Base-by-base conservation (phyloP, 2,329 filamentous ascomycete genomes). In the Ilyonectria destructans region DNA sequence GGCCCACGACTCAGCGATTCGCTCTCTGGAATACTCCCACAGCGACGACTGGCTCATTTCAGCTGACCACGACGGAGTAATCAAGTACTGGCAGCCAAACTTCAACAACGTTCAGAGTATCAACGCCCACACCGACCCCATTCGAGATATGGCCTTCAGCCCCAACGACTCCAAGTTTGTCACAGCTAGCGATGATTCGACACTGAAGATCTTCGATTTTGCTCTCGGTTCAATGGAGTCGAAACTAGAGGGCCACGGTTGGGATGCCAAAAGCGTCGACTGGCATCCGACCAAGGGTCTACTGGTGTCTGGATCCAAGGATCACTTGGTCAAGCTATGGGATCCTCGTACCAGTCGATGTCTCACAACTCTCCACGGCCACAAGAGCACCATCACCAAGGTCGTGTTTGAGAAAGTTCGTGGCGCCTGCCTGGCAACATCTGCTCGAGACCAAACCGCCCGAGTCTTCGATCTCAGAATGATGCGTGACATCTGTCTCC, bases 51-150 rank as follows among this genome's bases (percentile, higher is more conserved):
- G 96, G 96, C 87, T 99, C 13, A 89, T 99, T 61, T 98, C 96
- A 8, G 95, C 94, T 60, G 96, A 98, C 79, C 95, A 98, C 80
- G 95, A 96, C 74, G 96, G 96, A 64, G 89, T 96, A 70, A 92
- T 99, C 82, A 98, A 98, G 84, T 99, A 99, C 83, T 98, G 96
- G 94, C 95, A 98, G 81, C 94, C 96, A 35, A 99, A 98, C 80
- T 98, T 99, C 85, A 98, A 99, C 86, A 98, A 98, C 77, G 95
- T 98, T 67, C 94, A 98, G 81, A 95, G 94, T 60, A 94, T 99
- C 61, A 91, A 95, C 78, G 96, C 95, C 7, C 96, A 98, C 79
- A 90, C 90, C 56, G 95, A 98, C 78, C 92, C 96, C 6, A 93
- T 99, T 69, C 88, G 96, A 75, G 96, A 98, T 77, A 85, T 99